Conservation (phyloP, 73 alveolate genomes). For the Paramecium sexaurelia region DNA sequence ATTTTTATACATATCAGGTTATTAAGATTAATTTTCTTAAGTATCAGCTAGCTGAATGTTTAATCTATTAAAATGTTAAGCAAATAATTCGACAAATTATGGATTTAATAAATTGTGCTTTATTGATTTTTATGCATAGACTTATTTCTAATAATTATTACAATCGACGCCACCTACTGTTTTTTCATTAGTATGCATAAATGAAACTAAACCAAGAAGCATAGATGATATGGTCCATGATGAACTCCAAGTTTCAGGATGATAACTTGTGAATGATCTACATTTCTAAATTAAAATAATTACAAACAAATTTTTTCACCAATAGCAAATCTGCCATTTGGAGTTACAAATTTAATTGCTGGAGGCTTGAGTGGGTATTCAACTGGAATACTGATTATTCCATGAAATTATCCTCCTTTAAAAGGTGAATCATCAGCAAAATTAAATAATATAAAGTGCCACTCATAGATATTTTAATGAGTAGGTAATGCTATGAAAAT, state of each 20-base stretch:
- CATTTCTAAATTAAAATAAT: no score
- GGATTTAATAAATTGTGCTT: background rate
- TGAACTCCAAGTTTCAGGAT: slow-evolving; percentile 86
- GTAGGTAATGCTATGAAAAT: slow-evolving; percentile 71
- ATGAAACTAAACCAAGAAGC: slow-evolving; percentile 67
- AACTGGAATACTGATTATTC: slow-evolving; percentile 73
- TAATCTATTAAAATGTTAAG: background rate
- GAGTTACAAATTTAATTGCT: slow-evolving; percentile 75
- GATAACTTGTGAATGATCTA: slow-evolving; percentile 75
- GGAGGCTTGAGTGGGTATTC: slow-evolving; percentile 88
- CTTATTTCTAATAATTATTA: background rate
- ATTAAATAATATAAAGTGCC: slow-evolving; percentile 77
- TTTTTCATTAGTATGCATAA: slow-evolving; percentile 53
- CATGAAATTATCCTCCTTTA: slow-evolving; percentile 83
- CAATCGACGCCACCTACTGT: background rate
- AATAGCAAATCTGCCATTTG: slow-evolving; percentile 77
- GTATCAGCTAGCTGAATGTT: no score
- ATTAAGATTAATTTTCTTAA: no score
- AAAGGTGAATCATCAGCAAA: slow-evolving; percentile 75
- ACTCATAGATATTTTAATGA: slow-evolving; percentile 69
- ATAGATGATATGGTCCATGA: slow-evolving; percentile 75
- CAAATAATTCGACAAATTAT: background rate
- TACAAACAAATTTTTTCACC: slow-evolving; percentile 69
- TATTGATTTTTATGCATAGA: background rate
- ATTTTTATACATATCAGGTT: no score